Conservation (phyloP, 1,284 basidiomycete genomes). For the Cutaneotrichosporon mucoides region DNA sequence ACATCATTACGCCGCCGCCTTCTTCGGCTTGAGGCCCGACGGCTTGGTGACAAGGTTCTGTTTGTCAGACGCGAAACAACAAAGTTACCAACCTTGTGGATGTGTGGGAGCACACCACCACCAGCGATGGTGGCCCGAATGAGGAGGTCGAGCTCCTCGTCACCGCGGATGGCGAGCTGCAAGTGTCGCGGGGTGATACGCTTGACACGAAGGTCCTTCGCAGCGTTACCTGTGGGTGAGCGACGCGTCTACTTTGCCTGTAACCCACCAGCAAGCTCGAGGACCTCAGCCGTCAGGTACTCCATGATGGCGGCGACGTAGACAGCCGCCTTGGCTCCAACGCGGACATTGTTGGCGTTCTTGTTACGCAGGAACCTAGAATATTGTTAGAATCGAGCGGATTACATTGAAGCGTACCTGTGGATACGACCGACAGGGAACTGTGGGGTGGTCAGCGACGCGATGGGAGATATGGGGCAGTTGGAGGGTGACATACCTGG, state of each 20-base stretch:
- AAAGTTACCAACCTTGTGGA: constrained; percentile 65
- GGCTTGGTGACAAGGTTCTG: constrained; percentile 34
- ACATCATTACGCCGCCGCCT: neutral
- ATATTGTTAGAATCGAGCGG: neutral
- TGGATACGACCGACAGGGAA: constrained; percentile 48
- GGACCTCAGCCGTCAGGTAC: constrained; percentile 52
- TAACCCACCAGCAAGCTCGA: constrained; percentile 50
- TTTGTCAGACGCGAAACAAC: neutral
- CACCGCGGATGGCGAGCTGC: constrained; percentile 74
- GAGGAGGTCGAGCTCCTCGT: constrained; percentile 62
- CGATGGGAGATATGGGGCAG: neutral
- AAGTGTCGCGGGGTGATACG: constrained; percentile 86
- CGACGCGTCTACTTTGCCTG: too few species aligned
- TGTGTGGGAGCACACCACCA: constrained; percentile 91
- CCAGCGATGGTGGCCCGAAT: constrained; percentile 60
- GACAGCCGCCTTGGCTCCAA: constrained; percentile 50
- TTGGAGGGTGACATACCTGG: constrained; percentile 57
- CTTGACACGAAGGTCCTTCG: constrained; percentile 92
- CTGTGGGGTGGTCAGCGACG: constrained; percentile 18
- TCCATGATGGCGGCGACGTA: constrained; percentile 51
- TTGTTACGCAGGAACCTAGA: constrained; percentile 82
- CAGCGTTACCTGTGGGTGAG: constrained; percentile 74
- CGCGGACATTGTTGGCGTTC: constrained; percentile 79
- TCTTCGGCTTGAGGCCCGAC: constrained; percentile 4
- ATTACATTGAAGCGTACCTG: constrained; percentile 20